phyloP scores from a whole-genome alignment of 2,329 filamentous ascomycete species.

The Tolypocladium cylindrosporum region DNA sequence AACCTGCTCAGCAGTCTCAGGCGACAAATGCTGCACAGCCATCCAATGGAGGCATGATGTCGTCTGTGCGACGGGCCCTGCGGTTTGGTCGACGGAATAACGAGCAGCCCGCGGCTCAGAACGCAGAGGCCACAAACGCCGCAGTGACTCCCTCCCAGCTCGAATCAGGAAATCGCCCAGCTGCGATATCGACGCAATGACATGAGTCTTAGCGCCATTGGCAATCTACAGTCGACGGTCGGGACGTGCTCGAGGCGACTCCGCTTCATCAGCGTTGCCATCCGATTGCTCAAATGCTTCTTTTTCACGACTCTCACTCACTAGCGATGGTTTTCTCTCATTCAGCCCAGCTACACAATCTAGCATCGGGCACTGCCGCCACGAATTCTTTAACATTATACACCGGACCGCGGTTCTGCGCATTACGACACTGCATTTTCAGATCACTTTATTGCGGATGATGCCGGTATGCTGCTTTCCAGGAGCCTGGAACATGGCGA shows the following conservation, averaged over 20 bases:
- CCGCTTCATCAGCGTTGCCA: background rate
- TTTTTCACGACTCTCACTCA: constrained; percentile 7
- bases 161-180: constrained; percentile 29
- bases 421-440: background rate
- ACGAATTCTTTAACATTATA: constrained; percentile 14
- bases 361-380: constrained; percentile 12
- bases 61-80: constrained; percentile 21
- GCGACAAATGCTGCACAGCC: background rate
- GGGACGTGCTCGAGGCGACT: too few species aligned
- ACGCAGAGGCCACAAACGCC: constrained; percentile 8
- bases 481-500: background rate
- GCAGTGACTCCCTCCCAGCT: constrained; percentile 34
- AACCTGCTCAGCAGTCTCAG: background rate
- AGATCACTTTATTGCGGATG: background rate
- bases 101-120: constrained; percentile 6
- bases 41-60: constrained; percentile 14
- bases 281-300: background rate
- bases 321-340: constrained; percentile 21
- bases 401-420: background rate
- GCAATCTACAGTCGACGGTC: too few species aligned
- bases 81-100: constrained; percentile 19
- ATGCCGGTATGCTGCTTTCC: background rate
- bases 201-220: background rate
- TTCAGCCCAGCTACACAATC: constrained; percentile 8
- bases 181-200: constrained; percentile 7